Conservation (phyloP, 805 yeast species). For the Myxozyma neotropica region DNA sequence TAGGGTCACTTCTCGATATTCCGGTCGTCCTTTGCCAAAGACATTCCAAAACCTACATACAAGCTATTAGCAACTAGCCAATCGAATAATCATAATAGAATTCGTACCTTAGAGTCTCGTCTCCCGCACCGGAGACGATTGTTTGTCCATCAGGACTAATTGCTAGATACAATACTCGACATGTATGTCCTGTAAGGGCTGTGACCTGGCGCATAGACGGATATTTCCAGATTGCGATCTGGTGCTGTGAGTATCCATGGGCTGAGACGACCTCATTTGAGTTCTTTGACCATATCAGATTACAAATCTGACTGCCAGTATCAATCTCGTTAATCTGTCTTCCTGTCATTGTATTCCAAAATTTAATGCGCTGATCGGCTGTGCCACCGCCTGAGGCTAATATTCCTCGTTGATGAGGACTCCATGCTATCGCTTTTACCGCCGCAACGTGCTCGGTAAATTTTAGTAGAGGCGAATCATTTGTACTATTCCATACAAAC, state of each 20-base stretch:
- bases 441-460: slow-evolving; percentile 91
- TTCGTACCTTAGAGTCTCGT: slow-evolving; percentile 74
- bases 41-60: slow-evolving; percentile 75
- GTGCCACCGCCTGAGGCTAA: slow-evolving; percentile 98
- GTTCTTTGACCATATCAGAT: slow-evolving; percentile 87
- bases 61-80: background rate
- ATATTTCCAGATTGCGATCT: slow-evolving; percentile 91
- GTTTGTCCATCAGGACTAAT: slow-evolving; percentile 96
- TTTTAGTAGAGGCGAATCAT: slow-evolving; percentile 64
- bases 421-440: slow-evolving; percentile 95
- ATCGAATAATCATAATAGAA: background rate
- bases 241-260: slow-evolving; percentile 91
- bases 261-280: slow-evolving; percentile 92
- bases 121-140: slow-evolving; percentile 97
- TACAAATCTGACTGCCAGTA: slow-evolving; percentile 96
- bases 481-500: slow-evolving; percentile 83
- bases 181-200: slow-evolving; percentile 90
- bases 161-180: slow-evolving; percentile 84
- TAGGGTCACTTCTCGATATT: slow-evolving; percentile 27
- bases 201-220: slow-evolving; percentile 92
- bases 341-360: slow-evolving; percentile 90
- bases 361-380: slow-evolving; percentile 83
- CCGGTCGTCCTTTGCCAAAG: slow-evolving; percentile 51
- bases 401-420: slow-evolving; percentile 93
- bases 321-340: slow-evolving; percentile 74